These are phyloP conservation scores for Pascua sp. DNA, from an alignment of 1,284 basidiomycete genomes.

Conservation along the genomic window DNA sequence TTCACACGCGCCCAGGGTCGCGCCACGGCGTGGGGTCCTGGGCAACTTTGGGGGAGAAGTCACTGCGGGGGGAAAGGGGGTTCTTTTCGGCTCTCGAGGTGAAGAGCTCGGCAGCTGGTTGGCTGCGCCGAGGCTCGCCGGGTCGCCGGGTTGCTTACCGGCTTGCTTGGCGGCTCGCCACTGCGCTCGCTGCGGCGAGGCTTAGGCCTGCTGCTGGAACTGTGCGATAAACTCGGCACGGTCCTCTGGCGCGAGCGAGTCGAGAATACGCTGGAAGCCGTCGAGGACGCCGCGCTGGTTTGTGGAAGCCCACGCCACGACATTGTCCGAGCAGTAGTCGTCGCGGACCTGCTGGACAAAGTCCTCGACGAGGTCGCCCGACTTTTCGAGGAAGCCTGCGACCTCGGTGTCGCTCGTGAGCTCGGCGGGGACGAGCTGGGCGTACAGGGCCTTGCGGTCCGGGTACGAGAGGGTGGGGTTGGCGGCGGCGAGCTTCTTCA, in stretches of 20 bases:
- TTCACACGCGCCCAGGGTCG: no score
- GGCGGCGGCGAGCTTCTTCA: conserved; percentile 46
- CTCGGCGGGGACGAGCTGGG: conserved; percentile 40
- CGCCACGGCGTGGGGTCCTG: no score
- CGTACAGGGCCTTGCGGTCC: conserved; percentile 42
- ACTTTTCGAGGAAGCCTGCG: conserved; percentile 47
- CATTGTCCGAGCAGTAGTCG: conserved; percentile 40
- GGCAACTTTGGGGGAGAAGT: no score
- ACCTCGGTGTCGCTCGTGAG: conserved; percentile 38
- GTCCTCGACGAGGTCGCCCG: conserved; percentile 34
- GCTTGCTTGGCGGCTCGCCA: no score
- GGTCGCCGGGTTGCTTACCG: no score
- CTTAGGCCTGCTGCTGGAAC: conserved; percentile 14
- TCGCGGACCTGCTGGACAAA: conserved; percentile 39
- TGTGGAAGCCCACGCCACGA: conserved; percentile 39
- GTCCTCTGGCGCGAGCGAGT: conserved; percentile 69
- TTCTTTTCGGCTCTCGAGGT: no score
- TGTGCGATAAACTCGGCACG: conserved; percentile 58
- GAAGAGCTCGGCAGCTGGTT: no score
- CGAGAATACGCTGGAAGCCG: conserved; percentile 49
- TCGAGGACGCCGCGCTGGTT: conserved; percentile 45
- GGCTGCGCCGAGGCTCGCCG: no score
- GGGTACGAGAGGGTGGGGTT: conserved; percentile 45
- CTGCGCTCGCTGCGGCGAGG: no score
- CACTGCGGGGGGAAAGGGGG: no score